Evolutionary conservation across 352 stramenopile genomes (phyloP), one percentile per base, ranked within the genome.

Genomic region (Globisporangium polare): DNA sequence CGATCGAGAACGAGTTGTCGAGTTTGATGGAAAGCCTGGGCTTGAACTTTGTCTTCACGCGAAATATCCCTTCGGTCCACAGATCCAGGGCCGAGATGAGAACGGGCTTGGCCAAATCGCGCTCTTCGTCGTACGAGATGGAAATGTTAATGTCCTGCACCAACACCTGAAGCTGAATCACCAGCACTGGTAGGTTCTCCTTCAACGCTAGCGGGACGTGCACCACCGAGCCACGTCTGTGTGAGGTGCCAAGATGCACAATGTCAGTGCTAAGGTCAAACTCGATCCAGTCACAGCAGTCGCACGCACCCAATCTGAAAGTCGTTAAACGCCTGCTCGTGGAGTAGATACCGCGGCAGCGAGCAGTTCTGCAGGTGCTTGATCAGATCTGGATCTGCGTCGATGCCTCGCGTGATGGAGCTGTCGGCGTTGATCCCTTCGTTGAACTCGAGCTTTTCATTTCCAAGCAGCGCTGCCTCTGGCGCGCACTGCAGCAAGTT

Each of bases 1-100:
- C 70, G 64, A 90, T 71, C 1, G 85, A 88, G 42, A 74, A 83
- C 13, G 78, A 75, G 53, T 94, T 94, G 63, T 92, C 85, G 24
- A 94, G 57, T 37, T 75, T 72, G 42, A 92, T 51, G 35, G 47
- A 62, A 17, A 72, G 50, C n/a, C 35, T 12, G 13, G 20, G 41
- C 46, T 31, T 58, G 31, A 51, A 55, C 35, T 43, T 68, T 27
- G 27, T 53, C 52, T 72, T 64, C 22, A 78, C 29, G 8, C 74
- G 64, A 5, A 91, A 43, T 0, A 80, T 61, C 27, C 85, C 6
- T 43, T 93, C 84, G 5, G 75, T 65, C 77, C 80, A 90, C 33
- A 69, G 50, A 59, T 89, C 72, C 0, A 69, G 60, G 31, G 81
- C 64, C 33, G 72, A 67, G 15, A 90, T 39, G 39, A 68, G 68